Conservation (phyloP, 805 yeast genomes). For the Wickerhamiella nectarea region DNA sequence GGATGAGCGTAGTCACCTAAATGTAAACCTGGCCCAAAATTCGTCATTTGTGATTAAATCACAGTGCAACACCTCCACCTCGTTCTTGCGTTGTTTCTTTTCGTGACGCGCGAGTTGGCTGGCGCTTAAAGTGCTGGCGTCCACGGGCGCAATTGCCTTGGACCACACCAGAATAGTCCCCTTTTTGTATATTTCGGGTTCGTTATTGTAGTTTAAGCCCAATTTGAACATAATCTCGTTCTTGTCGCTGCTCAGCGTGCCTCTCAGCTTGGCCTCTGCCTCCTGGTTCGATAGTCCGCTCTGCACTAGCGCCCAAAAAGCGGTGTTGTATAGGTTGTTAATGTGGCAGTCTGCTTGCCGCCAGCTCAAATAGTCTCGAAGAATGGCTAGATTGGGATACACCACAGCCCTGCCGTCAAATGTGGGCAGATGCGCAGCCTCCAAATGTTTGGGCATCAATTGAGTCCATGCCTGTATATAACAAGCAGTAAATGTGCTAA, state of each 20-base stretch:
- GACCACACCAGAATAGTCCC: conserved; percentile 52
- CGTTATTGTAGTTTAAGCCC: conserved; percentile 81
- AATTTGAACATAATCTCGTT: conserved; percentile 77
- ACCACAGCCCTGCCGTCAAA: conserved; percentile 85
- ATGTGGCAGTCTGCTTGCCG: conserved; percentile 92
- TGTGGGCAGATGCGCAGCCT: conserved; percentile 50
- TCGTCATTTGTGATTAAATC: conserved; percentile 46
- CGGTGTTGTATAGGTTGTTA: conserved; percentile 83
- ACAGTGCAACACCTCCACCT: conserved; percentile 35
- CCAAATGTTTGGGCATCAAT: conserved; percentile 41
- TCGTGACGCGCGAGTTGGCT: conserved; percentile 39
- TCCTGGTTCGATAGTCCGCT: conserved; percentile 61
- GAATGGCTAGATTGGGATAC: conserved; percentile 49
- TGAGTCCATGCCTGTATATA: conserved; percentile 57
- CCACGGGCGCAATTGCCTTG: conserved; percentile 14
- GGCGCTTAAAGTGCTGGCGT: conserved; percentile 20
- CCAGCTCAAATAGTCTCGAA: conserved; percentile 85
- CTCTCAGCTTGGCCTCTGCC: conserved; percentile 60
- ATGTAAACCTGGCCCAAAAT: conserved; percentile 36
- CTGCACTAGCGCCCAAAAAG: conserved; percentile 75
- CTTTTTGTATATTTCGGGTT: conserved; percentile 75
- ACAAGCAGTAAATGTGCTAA: conserved; percentile 64
- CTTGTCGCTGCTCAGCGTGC: conserved; percentile 72
- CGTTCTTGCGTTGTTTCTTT: conserved; percentile 37
- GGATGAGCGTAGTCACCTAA: not conserved